Evolutionary conservation across 2,329 filamentous ascomycete species (phyloP), one percentile per base, ranked within the genome.

Genomic region (Arthrobotrys entomopaga): DNA sequence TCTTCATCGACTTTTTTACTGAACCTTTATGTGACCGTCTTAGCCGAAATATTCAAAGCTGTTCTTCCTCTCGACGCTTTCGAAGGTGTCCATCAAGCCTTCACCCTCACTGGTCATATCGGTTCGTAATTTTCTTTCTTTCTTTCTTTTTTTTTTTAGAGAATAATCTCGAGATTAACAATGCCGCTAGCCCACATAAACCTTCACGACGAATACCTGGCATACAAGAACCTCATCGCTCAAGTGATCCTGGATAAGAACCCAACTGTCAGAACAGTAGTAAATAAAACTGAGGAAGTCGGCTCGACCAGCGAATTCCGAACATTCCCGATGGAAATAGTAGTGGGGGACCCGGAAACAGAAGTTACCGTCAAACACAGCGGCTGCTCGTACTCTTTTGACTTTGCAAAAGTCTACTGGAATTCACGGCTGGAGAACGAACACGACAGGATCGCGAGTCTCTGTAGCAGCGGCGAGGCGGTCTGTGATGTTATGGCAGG

Each of bases 371-470:
- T 95, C 60, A 88, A 87, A 77, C 93, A 97, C 82, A 90, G 91
- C 78, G 87, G 88, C 74, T 98, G 95, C 83, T 84, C 86, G n/a
- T 99, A 97, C 83, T 85, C 86, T 65, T 98, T 99, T 81, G 91
- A 99, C 83, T 99, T 96, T 81, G 88, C 91, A 76, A 96, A 96
- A 78, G 95, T 99, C 2, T 99, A 99, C 85, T 99, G 94, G 94
- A 99, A 99, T 82, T 93, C 89, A 79, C 89, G 94, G 77, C 87
- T 99, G 13, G 90, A 96, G 79, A 91, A 89, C 0, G 95, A 99
- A 82, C 95, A 99, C 82, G 88, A 90, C 77, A 86, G 95, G 2
- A 84, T 98, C 15, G 88, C 94, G 71, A 60, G 54, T 65, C 83
- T 89, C 64, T 97, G 98, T 84, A 83, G 87, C 65, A 88, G 90